Percentiles rank a stretch among this genome's conserved stretches.
These are phyloP conservation scores for Pyrrhoderma noxium DNA, from an alignment of 1,284 basidiomycete species.

Conservation along the genomic window DNA sequence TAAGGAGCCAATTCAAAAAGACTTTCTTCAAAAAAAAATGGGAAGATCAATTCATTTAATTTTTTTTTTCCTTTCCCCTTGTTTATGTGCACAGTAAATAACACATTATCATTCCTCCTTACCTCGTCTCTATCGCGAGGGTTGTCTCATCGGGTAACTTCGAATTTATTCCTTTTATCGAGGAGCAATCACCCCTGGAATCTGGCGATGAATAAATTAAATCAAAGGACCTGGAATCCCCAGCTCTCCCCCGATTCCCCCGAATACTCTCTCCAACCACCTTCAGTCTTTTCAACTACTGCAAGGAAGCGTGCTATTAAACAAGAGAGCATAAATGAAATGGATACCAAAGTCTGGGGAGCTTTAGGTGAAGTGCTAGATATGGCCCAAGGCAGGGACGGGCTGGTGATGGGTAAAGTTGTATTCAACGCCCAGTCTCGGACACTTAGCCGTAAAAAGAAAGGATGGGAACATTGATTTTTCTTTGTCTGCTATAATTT, in stretches of 20 bases:
- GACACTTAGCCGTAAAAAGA: no score
- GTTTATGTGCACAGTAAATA: constrained; percentile 39
- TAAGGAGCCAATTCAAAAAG: constrained; percentile 19
- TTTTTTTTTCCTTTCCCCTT: no score
- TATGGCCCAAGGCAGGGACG: constrained; percentile 44
- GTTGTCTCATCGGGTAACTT: constrained; percentile 48
- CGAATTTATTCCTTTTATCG: constrained; percentile 40
- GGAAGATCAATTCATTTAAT: background rate
- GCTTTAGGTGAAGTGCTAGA: constrained; percentile 40
- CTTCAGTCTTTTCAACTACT: background rate
- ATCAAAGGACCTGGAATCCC: constrained; percentile 38
- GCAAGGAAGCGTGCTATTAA: background rate
- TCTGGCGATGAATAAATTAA: constrained; percentile 20
- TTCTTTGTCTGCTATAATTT: no score
- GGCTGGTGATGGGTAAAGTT: constrained; percentile 36
- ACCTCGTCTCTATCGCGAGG: constrained; percentile 51
- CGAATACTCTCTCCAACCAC: constrained; percentile 19
- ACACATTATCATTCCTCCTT: constrained; percentile 47
- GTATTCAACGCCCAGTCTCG: constrained; percentile 11
- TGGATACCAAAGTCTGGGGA: constrained; percentile 30
- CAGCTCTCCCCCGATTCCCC: constrained; percentile 24
- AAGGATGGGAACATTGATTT: no score
- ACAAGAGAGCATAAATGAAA: background rate
- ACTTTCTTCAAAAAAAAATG: constrained; percentile 7
- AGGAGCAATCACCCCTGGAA: constrained; percentile 25